Evolutionary conservation across 2,329 filamentous ascomycete genomes (phyloP).

Genomic region (Xylaria digitata): DNA sequence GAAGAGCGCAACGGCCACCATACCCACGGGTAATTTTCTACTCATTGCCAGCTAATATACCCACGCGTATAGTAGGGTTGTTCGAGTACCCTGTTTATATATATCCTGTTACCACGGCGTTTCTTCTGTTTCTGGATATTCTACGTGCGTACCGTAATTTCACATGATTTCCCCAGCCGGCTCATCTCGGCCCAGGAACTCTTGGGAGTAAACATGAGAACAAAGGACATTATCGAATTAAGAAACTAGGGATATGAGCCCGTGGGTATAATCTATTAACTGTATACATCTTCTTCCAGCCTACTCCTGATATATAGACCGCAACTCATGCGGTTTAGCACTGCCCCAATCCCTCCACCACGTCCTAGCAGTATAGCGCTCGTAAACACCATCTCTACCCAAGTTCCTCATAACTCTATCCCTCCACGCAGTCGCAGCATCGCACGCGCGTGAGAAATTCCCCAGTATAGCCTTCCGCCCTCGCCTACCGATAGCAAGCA

Average conservation of each 20-base stretch:
- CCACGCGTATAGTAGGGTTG: too few species aligned
- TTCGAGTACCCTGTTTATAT: too few species aligned
- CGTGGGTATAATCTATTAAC: constrained; percentile 24
- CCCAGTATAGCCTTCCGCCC: constrained; percentile 26
- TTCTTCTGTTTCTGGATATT: too few species aligned
- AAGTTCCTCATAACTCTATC: neutral
- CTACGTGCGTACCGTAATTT: too few species aligned
- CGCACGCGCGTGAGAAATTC: constrained; percentile 20
- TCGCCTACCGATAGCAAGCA: constrained; percentile 25
- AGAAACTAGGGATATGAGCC: neutral
- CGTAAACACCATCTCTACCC: neutral
- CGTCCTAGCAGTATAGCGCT: neutral
- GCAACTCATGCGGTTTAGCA: constrained; percentile 36
- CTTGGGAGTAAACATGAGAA: too few species aligned
- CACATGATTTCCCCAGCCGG: too few species aligned
- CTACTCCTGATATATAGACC: constrained; percentile 34
- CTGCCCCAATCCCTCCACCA: constrained; percentile 34
- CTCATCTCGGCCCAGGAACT: too few species aligned
- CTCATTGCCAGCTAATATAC: too few species aligned
- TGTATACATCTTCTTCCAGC: neutral
- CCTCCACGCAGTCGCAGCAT: constrained; percentile 2
- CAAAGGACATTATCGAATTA: too few species aligned
- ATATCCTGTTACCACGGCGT: too few species aligned
- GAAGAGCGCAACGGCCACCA: too few species aligned
- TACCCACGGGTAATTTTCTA: too few species aligned